Base-by-base conservation (phyloP, 371 early-diverging fungal genomes). In the Quaeritorhiza haematococci region DNA sequence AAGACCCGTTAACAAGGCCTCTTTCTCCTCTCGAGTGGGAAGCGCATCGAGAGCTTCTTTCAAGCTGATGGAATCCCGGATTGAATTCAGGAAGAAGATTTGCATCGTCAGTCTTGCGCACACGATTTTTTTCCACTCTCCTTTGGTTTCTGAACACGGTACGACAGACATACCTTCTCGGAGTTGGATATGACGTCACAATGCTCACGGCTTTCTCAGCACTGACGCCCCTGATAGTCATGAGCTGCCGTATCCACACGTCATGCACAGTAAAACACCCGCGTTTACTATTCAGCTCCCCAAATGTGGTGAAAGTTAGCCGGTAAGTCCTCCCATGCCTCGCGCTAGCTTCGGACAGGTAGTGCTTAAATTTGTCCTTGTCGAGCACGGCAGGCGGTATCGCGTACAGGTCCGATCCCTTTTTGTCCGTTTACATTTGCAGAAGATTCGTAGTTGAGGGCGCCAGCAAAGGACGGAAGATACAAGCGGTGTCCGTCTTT, bases 181-280 rank as follows among this genome's bases (percentile, higher is more conserved):
- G 84, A 0, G 93, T 94, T 3, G 82, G 84, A 58, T 84, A 93
- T n/a, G 61, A 64, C 33, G 68, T 67, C 3, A 78, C 84, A 27
- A 95, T 74, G 7, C 84, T 75, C 13, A 67, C 38, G 0, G 94
- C 96, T 66, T 90, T 91, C 58, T 94, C 93, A 0, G 77, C 80
- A 57, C 88, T 86, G 34, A 93, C 72, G 17, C 94, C 93, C 27
- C 83, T 78, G 46, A 91, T 69, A 0, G 86, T 82, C 87, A 90
- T 83, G 34, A 95, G 70, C 84, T 92, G 88, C 43, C 85, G 76
- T 29, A 84, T 61, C 71, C 87, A 92, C 3, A 87, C 64, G 48
- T 93, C 91, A 27, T 80, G 72, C 1, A 90, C 70, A 0, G 79
- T 76, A 15, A 85, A 61, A 0, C 83, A 67, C 3, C 77, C 79